phyloP scores from a whole-genome alignment of 192 early-diverging fungal species.

The Coemansia sp. region DNA sequence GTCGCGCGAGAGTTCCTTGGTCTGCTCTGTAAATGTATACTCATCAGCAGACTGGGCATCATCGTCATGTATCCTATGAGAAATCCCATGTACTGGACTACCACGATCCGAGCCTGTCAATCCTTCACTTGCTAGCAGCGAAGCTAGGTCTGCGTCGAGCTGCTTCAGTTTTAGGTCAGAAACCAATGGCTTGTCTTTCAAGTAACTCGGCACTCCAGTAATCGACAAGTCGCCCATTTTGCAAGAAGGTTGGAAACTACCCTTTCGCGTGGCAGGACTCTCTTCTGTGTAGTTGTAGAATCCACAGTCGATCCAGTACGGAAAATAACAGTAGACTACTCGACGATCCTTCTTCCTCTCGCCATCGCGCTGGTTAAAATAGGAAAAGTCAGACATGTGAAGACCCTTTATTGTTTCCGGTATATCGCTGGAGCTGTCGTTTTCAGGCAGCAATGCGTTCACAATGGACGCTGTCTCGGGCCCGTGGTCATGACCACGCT shows the following conservation, averaged over 20 bases:
- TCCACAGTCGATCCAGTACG: slow-evolving; percentile 91
- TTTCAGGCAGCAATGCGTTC: slow-evolving; percentile 12
- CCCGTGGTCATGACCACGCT: too few species aligned
- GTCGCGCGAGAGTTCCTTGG: slow-evolving; percentile 27
- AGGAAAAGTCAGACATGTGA: slow-evolving; percentile 23
- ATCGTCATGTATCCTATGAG: slow-evolving; percentile 7
- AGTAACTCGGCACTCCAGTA: slow-evolving; percentile 34
- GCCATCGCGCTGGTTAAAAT: slow-evolving; percentile 7
- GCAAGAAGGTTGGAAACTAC: slow-evolving; percentile 29
- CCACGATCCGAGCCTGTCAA: slow-evolving; percentile 8
- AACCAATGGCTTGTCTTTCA: slow-evolving; percentile 24
- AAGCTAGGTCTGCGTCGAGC: slow-evolving; percentile 15
- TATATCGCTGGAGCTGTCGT: slow-evolving; percentile 23
- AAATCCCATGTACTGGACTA: not conserved
- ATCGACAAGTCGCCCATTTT: slow-evolving; percentile 42
- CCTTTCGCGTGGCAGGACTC: slow-evolving; percentile 10
- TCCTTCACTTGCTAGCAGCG: slow-evolving; percentile 15
- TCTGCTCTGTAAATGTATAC: not conserved
- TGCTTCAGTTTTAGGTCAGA: slow-evolving; percentile 28
- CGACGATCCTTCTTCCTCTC: slow-evolving; percentile 25
- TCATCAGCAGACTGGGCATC: slow-evolving; percentile 10
- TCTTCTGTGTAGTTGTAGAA: slow-evolving; percentile 67
- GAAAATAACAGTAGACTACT: slow-evolving; percentile 59
- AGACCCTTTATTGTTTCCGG: slow-evolving; percentile 29
- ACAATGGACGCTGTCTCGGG: slow-evolving; percentile 10